phyloP scores from a whole-genome alignment of 73 alveolate species.

The Stentor roeselii region DNA sequence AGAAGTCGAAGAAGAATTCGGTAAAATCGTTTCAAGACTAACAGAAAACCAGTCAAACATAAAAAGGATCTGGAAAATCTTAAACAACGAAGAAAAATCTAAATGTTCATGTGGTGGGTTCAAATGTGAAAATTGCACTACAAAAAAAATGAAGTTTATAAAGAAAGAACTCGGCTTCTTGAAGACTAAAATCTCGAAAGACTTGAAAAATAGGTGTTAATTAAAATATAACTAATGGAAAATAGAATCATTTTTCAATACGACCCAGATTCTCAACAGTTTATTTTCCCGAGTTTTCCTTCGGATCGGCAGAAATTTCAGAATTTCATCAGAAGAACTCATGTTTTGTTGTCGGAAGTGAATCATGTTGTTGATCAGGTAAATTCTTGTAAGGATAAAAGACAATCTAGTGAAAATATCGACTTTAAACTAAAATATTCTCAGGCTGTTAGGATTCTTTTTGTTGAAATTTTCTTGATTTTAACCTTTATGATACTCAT shows the following conservation, averaged over 20 bases:
- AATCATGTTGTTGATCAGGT: no score
- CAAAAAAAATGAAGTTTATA: neutral
- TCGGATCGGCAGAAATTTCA: no score
- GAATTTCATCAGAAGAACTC: no score
- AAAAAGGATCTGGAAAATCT: neutral
- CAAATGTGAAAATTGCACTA: neutral
- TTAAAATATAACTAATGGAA: no score
- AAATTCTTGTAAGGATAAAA: no score
- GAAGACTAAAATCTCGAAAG: neutral
- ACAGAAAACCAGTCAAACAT: neutral
- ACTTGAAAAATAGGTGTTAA: no score
- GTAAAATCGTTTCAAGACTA: neutral
- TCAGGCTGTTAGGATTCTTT: neutral
- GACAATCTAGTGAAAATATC: no score
- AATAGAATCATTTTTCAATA: no score
- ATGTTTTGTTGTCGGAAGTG: no score
- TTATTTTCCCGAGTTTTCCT: no score
- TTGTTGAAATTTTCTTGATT: neutral
- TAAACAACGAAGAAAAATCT: neutral
- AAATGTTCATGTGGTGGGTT: slow-evolving; percentile 9
- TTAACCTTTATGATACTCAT: neutral
- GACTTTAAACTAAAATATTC: no score
- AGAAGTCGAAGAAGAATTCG: neutral
- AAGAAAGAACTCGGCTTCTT: neutral
- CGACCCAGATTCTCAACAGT: no score